Base-by-base conservation (phyloP, 1,284 basidiomycete genomes). In the Cryptococcus neoformans region DNA sequence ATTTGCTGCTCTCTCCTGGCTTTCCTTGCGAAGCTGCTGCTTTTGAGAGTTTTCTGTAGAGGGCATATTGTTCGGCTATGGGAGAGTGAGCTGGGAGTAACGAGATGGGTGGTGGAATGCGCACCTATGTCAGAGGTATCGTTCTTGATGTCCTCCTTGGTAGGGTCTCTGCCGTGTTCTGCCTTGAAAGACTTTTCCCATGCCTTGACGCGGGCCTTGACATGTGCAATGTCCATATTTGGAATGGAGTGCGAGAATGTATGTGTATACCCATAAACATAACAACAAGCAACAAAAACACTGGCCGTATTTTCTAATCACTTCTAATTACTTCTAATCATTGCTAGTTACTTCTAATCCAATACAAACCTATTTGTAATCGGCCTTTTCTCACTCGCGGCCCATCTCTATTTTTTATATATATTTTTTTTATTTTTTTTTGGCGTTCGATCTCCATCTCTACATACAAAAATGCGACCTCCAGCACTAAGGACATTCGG, bases 131-230 rank as follows among this genome's bases (percentile, higher is more conserved):
- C 72, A 16, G 59, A 44, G 34, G 85, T 83, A 53, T 84, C 81
- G 37, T 80, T 77, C 70, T 84, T 89, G 64, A 93, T 91, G 70
- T 93, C 91, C 40, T 90, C 83, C 35, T 90, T 80, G 9, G 85
- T 83, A 0, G 91, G 87, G 41, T 84, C 81, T 62, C 85, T 81
- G 39, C 81, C 83, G 72, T 90, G 77, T 3, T 72, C 67, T 0
- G 80, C 75, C 59, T 81, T 84, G 77, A 93, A 94, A 6, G 80
- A 78, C 64, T 85, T 85, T 69, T 93, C 91, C 88, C 90, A 94
- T 39, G 80, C 62, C 74, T 93, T 93, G 64, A 94, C 87, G 63
- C 89, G 84, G 53, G 87, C 80, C 40, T 86, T 86, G 49, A 92
- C 78, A 34, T 79, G 68, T 11, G 82, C 53, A 17, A 79, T 65